These are phyloP conservation scores for Borovskyia barvae DNA, from an alignment of 208 protist species.

Conservation along the genomic window DNA sequence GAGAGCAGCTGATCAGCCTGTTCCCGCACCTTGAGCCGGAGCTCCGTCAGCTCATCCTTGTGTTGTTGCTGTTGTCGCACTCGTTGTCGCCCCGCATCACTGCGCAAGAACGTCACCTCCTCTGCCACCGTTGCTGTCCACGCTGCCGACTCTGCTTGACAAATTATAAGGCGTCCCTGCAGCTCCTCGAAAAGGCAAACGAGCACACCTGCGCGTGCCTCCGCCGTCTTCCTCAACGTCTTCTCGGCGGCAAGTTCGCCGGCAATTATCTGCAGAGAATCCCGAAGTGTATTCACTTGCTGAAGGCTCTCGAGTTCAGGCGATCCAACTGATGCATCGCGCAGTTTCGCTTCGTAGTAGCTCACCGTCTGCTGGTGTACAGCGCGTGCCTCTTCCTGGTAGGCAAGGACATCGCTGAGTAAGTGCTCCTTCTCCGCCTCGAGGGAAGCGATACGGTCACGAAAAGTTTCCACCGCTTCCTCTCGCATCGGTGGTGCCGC, in stretches of 20 bases:
- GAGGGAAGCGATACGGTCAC: conserved; percentile 18
- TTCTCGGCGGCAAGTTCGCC: conserved; percentile 7
- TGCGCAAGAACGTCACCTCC: no score
- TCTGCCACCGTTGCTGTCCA: no score
- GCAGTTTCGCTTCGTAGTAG: conserved; percentile 45
- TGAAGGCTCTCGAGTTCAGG: no score
- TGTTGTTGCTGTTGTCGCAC: not conserved
- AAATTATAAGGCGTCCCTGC: no score
- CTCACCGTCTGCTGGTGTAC: conserved; percentile 35
- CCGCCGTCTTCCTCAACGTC: not conserved
- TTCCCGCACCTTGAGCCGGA: not conserved
- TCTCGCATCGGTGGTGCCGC: not conserved
- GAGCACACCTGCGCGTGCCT: not conserved
- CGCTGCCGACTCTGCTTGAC: no score
- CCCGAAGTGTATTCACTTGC: conserved; percentile 2
- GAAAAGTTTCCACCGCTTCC: conserved; percentile 1
- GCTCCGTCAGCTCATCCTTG: not conserved
- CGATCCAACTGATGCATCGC: not conserved
- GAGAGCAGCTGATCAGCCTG: conserved; percentile 8
- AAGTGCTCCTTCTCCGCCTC: conserved; percentile 33
- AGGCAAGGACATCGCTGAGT: conserved; percentile 19
- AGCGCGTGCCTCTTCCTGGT: conserved; percentile 38
- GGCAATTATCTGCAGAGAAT: not conserved
- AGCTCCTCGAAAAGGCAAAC: not conserved
- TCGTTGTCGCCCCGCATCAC: no score